Conservation (phyloP, 441 rosid species). For the Eutrema salsugineum region DNA sequence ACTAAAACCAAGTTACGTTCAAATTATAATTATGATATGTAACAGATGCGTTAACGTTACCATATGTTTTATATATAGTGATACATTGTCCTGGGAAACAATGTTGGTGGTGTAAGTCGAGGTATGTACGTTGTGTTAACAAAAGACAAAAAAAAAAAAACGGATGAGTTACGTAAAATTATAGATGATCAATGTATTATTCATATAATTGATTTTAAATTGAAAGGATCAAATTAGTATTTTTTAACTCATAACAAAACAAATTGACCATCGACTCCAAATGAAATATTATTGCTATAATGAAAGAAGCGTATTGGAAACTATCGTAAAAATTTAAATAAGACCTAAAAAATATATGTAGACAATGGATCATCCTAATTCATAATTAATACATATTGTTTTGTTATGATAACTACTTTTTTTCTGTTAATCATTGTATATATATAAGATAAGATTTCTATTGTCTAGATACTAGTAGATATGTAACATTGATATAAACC, state of each 20-base stretch:
- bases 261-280: too few species aligned
- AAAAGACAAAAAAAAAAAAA: neutral
- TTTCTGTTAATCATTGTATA: neutral
- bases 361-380: neutral
- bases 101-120: neutral
- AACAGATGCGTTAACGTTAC: too few species aligned
- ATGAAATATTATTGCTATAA: too few species aligned
- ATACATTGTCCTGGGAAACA: neutral
- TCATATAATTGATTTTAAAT: neutral
- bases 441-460: neutral
- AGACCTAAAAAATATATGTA: neutral
- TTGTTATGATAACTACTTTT: neutral
- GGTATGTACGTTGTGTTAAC: neutral
- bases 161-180: neutral
- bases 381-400: neutral
- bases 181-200: neutral
- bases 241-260: too few species aligned
- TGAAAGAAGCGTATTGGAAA: neutral
- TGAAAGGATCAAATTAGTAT: too few species aligned
- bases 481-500: slow-evolving; percentile 5
- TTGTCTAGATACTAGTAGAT: neutral
- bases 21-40: too few species aligned
- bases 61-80: neutral
- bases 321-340: neutral
- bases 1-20: neutral